phyloP scores from a whole-genome alignment of 768 basidiomycete genomes.

The Xanthoconium stramineum region DNA sequence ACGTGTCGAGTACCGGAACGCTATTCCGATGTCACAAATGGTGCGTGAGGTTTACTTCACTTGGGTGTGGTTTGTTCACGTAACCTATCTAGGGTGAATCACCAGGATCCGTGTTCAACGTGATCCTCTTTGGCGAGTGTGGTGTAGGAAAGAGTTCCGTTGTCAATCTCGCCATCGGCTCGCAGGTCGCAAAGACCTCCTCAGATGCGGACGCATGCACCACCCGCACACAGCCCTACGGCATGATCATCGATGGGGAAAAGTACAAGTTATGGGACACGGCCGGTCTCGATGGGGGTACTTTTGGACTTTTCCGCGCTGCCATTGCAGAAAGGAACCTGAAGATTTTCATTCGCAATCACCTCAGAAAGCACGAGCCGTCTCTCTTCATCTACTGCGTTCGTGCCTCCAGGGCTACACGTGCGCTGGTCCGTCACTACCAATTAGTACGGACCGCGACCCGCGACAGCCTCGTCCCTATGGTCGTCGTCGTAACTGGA shows the following conservation, averaged over 20 bases:
- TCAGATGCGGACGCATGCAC: conserved; percentile 37
- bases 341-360: conserved; percentile 31
- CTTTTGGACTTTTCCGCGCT: conserved; percentile 22
- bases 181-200: conserved; percentile 30
- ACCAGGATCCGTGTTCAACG: conserved; percentile 22
- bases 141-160: conserved; percentile 44
- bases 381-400: conserved; percentile 41
- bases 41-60: conserved; percentile 11
- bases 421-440: conserved; percentile 39
- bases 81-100: conserved; percentile 2
- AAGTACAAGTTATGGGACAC: conserved; percentile 33
- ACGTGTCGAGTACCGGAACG: neutral
- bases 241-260: conserved; percentile 17
- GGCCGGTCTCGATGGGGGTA: conserved; percentile 34
- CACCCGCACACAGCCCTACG: conserved; percentile 25
- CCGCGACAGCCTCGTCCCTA: conserved; percentile 31
- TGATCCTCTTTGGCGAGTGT: conserved; percentile 44
- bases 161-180: conserved; percentile 37
- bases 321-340: conserved; percentile 24
- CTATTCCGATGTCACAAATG: neutral
- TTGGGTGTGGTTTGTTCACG: neutral
- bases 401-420: conserved; percentile 39
- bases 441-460: conserved; percentile 31
- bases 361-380: conserved; percentile 34
- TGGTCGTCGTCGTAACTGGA: conserved; percentile 38